Conservation (phyloP, 345 rosid species). For the Eucalyptus sp. region DNA sequence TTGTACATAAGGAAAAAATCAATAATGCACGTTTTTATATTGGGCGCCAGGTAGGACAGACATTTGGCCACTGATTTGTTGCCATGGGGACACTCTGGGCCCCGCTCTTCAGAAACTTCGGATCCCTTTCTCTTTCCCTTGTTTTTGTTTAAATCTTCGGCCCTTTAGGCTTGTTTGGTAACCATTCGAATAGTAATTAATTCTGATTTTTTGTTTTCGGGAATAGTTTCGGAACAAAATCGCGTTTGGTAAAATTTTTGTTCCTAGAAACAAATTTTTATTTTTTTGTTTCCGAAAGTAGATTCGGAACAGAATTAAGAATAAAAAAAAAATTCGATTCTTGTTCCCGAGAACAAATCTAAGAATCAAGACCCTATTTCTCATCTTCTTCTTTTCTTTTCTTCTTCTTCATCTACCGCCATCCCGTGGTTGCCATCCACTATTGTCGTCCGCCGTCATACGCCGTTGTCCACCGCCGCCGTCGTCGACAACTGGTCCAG, state of each 20-base stretch:
- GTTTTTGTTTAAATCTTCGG: too few species aligned
- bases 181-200: accelerated
- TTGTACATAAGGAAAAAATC: too few species aligned
- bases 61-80: background rate
- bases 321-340: too few species aligned
- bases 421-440: accelerated
- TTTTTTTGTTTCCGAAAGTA: accelerated
- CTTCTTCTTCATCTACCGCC: too few species aligned
- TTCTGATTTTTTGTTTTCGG: accelerated
- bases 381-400: too few species aligned
- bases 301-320: too few species aligned
- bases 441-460: too few species aligned
- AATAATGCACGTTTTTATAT: background rate
- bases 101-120: background rate
- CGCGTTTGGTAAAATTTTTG: too few species aligned
- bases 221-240: accelerated
- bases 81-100: background rate
- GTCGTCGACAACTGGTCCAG: accelerated
- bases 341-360: accelerated
- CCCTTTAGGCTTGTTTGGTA: accelerated
- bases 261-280: accelerated
- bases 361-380: too few species aligned
- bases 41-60: background rate
- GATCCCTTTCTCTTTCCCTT: background rate
- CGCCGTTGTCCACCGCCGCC: accelerated